These are phyloP conservation scores for Claviceps purpurea DNA, from an alignment of 2,329 filamentous ascomycete species.

Conservation along the genomic window DNA sequence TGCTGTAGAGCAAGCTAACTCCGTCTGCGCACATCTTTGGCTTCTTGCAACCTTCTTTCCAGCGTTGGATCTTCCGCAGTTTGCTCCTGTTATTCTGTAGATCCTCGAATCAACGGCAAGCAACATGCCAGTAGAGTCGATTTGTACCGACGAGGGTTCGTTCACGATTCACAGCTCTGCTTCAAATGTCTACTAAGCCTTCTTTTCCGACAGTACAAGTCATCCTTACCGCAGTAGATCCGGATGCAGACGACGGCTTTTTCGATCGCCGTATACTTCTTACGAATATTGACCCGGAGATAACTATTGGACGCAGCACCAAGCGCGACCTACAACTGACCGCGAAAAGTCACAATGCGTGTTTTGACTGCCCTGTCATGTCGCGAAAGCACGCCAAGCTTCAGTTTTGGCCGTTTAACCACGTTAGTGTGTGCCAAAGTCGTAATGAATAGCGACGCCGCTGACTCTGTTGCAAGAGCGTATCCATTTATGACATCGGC, in stretches of 20 bases:
- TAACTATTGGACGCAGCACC: slow-evolving; percentile 31
- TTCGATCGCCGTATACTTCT: slow-evolving; percentile 19
- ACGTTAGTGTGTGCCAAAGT: slow-evolving; percentile 22
- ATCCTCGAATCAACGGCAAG: too few species aligned
- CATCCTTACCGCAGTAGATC: slow-evolving; percentile 14
- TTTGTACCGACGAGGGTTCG: slow-evolving; percentile 6
- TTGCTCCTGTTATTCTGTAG: not conserved
- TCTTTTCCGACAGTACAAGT: slow-evolving; percentile 16
- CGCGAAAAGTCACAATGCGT: slow-evolving; percentile 41
- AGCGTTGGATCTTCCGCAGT: too few species aligned
- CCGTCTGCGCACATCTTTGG: not conserved
- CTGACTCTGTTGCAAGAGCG: slow-evolving; percentile 21
- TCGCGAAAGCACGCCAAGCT: slow-evolving; percentile 53
- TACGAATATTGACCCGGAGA: slow-evolving; percentile 14
- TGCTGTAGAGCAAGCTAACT: not conserved
- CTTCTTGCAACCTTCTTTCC: not conserved
- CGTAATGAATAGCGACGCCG: not conserved
- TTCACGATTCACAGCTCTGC: not conserved
- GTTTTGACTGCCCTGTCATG: slow-evolving; percentile 60
- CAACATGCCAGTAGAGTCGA: slow-evolving; percentile 2
- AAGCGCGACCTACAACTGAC: slow-evolving; percentile 21
- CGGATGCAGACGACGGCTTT: slow-evolving; percentile 10
- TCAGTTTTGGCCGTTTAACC: slow-evolving; percentile 25
- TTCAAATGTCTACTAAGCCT: not conserved
- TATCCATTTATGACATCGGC: slow-evolving; percentile 31